These are phyloP conservation scores for Penstemon newberryi DNA, from an alignment of 257 asterid species.

Conservation along the genomic window DNA sequence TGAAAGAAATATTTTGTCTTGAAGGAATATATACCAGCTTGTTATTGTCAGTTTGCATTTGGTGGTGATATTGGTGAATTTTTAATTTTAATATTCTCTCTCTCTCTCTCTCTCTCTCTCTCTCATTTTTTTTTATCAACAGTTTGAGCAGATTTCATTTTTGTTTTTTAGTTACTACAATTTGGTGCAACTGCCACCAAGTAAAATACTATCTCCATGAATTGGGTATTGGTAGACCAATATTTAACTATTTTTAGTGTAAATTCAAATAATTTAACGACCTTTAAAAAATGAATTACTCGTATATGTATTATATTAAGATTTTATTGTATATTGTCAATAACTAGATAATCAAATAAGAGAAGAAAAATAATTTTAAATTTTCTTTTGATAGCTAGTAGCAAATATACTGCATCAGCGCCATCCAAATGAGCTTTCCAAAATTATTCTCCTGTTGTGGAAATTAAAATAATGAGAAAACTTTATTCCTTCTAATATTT, in stretches of 20 bases:
- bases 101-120: not conserved
- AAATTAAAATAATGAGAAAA: not conserved
- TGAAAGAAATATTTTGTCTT: not conserved
- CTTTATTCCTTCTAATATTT: slow-evolving; percentile 19
- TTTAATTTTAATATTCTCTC: no score
- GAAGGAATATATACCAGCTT: not conserved
- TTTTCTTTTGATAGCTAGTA: no score
- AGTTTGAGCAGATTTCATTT: no score
- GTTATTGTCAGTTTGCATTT: not conserved
- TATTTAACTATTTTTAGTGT: not conserved
- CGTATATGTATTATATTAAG: not conserved
- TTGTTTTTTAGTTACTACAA: no score
- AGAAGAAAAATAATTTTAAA: not conserved
- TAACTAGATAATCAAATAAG: not conserved
- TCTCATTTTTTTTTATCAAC: no score
- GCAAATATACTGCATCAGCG: slow-evolving; percentile 22
- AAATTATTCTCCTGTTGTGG: slow-evolving; percentile 8
- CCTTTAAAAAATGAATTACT: not conserved
- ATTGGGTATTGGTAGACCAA: no score
- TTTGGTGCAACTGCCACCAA: no score
- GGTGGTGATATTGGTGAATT: not conserved
- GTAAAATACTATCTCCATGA: no score
- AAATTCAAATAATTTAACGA: no score
- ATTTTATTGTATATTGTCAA: not conserved
- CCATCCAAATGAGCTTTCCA: not conserved